Conservation (phyloP, 2,329 filamentous ascomycete genomes). For the Albifimbria verrucaria region DNA sequence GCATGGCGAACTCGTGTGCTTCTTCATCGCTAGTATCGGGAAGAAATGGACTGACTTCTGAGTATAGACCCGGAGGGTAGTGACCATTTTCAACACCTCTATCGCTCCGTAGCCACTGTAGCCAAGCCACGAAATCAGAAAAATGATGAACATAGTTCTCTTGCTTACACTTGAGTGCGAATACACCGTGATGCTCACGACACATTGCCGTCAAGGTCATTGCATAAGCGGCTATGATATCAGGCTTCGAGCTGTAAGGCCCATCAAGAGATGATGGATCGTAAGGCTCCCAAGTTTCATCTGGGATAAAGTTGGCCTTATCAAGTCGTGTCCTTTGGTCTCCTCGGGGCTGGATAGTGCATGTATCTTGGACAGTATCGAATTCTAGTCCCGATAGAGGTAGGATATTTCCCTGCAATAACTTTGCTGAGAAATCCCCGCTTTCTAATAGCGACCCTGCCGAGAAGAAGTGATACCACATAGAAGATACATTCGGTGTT, state of each 20-base stretch:
- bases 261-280: background rate
- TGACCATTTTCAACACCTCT: background rate
- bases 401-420: background rate
- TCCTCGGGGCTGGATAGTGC: background rate
- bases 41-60: background rate
- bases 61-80: background rate
- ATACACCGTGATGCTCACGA: background rate
- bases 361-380: background rate
- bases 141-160: background rate
- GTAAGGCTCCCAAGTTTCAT: background rate
- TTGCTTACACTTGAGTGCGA: background rate
- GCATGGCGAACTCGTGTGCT: background rate
- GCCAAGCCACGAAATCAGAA: background rate
- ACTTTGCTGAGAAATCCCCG: background rate
- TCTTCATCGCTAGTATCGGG: background rate
- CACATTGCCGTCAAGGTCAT: background rate
- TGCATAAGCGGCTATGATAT: background rate
- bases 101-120: background rate
- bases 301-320: background rate
- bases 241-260: background rate
- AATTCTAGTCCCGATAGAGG: background rate
- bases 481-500: background rate
- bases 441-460: background rate
- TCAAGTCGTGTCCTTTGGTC: background rate
- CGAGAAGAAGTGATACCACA: background rate